Evolutionary conservation across 495 filamentous ascomycete species (phyloP).

Genomic region (Elasticomyces elasticus): DNA sequence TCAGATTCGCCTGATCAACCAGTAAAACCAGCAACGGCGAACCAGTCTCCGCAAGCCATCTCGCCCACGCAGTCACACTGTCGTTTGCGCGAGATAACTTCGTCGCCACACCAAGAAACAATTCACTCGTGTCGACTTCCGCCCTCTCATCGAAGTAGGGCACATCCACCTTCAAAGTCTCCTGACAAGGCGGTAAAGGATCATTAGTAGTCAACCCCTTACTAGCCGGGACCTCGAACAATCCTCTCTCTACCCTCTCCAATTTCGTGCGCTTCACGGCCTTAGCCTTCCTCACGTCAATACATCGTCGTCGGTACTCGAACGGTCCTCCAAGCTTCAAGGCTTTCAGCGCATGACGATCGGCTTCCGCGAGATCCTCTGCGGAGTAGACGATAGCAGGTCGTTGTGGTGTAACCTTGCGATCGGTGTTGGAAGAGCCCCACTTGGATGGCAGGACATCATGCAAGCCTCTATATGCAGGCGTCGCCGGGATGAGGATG

Average conservation of each 20-base stretch:
- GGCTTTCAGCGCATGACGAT: neutral
- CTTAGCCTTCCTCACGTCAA: neutral
- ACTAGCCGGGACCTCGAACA: neutral
- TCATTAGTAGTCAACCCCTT: neutral
- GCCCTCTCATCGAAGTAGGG: neutral
- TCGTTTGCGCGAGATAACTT: conserved; percentile 1
- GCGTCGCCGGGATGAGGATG: neutral
- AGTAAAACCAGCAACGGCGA: conserved; percentile 1
- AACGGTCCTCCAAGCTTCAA: neutral
- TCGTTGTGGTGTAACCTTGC: too few relatives aligned
- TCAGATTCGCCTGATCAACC: neutral
- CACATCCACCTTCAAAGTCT: neutral
- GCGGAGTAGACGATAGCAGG: too few relatives aligned
- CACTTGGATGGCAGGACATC: neutral
- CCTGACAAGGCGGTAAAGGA: neutral
- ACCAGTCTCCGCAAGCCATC: conserved; percentile 1
- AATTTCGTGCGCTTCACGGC: neutral
- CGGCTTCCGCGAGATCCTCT: neutral
- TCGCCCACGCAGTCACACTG: conserved; percentile 3
- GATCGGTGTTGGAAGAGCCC: neutral
- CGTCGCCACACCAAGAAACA: conserved; percentile 9
- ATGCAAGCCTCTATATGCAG: neutral
- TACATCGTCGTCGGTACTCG: conserved; percentile 1
- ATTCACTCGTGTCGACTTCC: neutral
- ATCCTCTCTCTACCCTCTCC: neutral